Conservation (phyloP, 495 filamentous ascomycete genomes). For the Hypoxylon fragiforme region DNA sequence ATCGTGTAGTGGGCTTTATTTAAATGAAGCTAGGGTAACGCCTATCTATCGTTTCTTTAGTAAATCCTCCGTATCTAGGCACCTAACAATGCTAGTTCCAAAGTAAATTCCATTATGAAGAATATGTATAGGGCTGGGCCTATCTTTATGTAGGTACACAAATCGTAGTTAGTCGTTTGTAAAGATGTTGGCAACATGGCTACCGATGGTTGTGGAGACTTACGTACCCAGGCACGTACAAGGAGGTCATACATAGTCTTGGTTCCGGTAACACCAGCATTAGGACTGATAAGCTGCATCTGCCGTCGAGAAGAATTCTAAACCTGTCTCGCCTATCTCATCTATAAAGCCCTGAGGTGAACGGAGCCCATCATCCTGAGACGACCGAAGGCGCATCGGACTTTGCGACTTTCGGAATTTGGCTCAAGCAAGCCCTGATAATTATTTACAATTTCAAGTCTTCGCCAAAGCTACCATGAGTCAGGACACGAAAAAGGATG, state of each 20-base stretch:
- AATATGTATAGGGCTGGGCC: no score
- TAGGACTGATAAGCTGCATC: conserved; percentile 26
- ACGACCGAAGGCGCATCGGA: conserved; percentile 9
- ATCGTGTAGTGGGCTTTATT: background rate
- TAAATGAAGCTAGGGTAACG: background rate
- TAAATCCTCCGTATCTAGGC: background rate
- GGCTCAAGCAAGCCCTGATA: no score
- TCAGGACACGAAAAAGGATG: conserved; percentile 17
- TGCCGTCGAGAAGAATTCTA: conserved; percentile 6
- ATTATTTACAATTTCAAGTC: background rate
- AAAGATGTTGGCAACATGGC: background rate
- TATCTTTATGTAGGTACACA: no score
- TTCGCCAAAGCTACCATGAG: conserved; percentile 9
- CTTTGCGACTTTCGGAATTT: no score
- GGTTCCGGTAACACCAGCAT: conserved; percentile 7
- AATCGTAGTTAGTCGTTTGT: background rate
- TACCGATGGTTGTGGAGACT: conserved; percentile 12
- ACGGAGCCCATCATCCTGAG: conserved; percentile 3
- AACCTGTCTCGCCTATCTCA: conserved; percentile 2
- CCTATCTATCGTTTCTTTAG: background rate
- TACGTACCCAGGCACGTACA: conserved; percentile 7
- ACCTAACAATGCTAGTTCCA: no score
- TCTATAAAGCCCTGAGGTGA: conserved; percentile 22
- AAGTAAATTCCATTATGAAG: no score
- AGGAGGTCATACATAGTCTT: background rate